These are phyloP conservation scores for Hericium coralloides DNA, from an alignment of 768 basidiomycete genomes.

Conservation along the genomic window DNA sequence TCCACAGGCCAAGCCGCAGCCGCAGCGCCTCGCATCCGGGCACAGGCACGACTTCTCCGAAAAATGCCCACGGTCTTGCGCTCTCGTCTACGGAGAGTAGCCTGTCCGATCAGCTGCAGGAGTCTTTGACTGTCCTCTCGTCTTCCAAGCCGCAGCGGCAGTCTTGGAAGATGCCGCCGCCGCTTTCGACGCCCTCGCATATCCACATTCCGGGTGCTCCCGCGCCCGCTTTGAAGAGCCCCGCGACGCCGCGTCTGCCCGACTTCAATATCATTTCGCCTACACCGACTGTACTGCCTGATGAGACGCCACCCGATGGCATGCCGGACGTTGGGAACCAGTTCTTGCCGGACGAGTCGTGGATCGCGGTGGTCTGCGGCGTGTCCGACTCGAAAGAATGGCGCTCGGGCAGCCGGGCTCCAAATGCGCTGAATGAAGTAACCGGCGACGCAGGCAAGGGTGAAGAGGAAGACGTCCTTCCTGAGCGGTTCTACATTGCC, in stretches of 20 bases:
- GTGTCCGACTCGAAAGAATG: conserved; percentile 50
- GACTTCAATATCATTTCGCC: conserved; percentile 18
- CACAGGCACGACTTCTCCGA: neutral
- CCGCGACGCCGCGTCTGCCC: conserved; percentile 10
- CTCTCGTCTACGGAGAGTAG: neutral
- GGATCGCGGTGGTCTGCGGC: conserved; percentile 79
- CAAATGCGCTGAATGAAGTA: conserved; percentile 2
- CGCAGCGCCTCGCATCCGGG: conserved; percentile 15
- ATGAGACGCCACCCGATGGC: neutral
- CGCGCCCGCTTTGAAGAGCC: conserved; percentile 9
- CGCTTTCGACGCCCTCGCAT: conserved; percentile 34
- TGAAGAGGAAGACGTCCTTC: conserved; percentile 33
- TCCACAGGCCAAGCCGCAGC: conserved; percentile 44
- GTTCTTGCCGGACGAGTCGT: conserved; percentile 56
- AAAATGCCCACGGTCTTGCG: neutral
- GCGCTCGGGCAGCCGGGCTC: conserved; percentile 20
- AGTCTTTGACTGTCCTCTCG: conserved; percentile 4
- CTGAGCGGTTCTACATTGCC: conserved; percentile 66
- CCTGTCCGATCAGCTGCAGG: neutral
- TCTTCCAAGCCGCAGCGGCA: neutral
- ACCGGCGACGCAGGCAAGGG: conserved; percentile 12
- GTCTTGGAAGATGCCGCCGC: conserved; percentile 13
- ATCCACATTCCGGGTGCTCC: conserved; percentile 38
- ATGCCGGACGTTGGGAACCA: conserved; percentile 18
- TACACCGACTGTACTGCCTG: conserved; percentile 14